Evolutionary conservation across 305 asterid genomes (phyloP).

Genomic region (Caryopteris hybrid): DNA sequence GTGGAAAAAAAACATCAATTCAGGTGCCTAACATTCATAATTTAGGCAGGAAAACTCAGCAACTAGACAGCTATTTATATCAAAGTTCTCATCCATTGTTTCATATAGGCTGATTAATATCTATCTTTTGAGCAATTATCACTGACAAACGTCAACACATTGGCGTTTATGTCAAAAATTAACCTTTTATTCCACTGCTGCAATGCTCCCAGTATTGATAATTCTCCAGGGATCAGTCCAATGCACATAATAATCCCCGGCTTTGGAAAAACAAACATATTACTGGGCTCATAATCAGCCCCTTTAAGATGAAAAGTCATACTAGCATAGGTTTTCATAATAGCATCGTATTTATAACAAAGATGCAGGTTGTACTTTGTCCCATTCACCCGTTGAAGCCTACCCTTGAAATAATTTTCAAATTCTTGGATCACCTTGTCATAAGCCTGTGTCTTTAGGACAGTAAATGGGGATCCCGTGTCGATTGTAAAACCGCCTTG

Average conservation of each 20-base stretch:
- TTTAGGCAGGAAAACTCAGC: no score
- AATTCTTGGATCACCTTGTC: slow-evolving; percentile 11
- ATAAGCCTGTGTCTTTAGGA: slow-evolving; percentile 17
- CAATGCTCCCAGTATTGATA: slow-evolving; percentile 15
- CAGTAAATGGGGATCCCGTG: slow-evolving; percentile 13
- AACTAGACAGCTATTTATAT: no score
- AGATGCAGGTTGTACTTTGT: background rate
- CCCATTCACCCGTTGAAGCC: slow-evolving; percentile 1
- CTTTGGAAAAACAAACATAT: background rate
- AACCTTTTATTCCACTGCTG: slow-evolving; percentile 18
- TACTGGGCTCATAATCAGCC: slow-evolving; percentile 11
- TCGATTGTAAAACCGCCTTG: slow-evolving; percentile 12
- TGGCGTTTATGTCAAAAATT: slow-evolving; percentile 6
- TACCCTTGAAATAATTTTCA: background rate
- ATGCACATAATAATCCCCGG: background rate
- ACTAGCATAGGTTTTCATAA: background rate
- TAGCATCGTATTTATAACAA: slow-evolving; percentile 4
- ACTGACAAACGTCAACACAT: slow-evolving; percentile 2
- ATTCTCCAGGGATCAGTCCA: slow-evolving; percentile 9
- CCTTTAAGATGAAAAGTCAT: slow-evolving; percentile 26
- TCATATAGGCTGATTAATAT: background rate
- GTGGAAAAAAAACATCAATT: no score
- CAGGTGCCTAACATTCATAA: no score
- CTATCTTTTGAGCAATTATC: slow-evolving; percentile 11
- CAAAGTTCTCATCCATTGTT: background rate